Evolutionary conservation across 225 moss, liverwort and hornwort genomes (phyloP).

Genomic region (Takakia lepidozioides): DNA sequence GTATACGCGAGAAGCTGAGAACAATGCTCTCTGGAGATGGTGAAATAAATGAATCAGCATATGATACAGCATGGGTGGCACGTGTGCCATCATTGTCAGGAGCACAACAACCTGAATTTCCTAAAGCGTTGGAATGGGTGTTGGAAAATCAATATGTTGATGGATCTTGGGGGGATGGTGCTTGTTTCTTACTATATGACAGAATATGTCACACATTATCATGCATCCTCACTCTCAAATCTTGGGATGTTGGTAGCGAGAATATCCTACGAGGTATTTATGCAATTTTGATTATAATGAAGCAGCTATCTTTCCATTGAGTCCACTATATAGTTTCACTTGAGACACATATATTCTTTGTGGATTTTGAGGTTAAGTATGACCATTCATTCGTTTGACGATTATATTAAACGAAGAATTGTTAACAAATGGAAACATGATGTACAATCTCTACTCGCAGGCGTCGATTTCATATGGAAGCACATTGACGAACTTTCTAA

Average conservation of each 20-base stretch:
- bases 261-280: background rate
- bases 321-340: no score
- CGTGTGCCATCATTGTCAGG: background rate
- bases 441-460: no score
- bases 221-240: background rate
- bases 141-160: background rate
- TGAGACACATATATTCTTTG: no score
- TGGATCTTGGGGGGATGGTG: background rate
- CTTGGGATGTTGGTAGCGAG: background rate
- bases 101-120: background rate
- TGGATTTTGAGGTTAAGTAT: no score
- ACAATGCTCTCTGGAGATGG: background rate
- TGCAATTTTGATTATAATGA: no score
- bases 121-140: background rate
- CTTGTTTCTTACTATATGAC: background rate
- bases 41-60: background rate
- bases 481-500: background rate
- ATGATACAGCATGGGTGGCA: background rate
- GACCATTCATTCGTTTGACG: no score
- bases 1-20: background rate
- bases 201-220: background rate
- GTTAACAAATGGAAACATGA: no score
- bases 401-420: no score
- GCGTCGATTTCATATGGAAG: constrained; percentile 1
- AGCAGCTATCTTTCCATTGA: no score